Evolutionary conservation across 495 filamentous ascomycete species (phyloP).

Genomic region (Penicillium ucsense): DNA sequence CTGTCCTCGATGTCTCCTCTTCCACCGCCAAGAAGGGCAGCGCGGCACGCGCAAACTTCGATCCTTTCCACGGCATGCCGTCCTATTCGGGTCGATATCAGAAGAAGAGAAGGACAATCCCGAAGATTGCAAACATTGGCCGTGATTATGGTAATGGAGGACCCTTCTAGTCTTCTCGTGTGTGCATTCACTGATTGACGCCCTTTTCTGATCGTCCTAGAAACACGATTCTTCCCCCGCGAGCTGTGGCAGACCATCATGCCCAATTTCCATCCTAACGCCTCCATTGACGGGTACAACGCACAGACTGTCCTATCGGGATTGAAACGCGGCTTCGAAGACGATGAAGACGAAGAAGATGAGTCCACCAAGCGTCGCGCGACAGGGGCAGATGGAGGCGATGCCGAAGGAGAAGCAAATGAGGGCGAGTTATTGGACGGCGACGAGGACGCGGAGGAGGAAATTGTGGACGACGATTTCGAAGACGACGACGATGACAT

Average conservation of each 20-base stretch:
- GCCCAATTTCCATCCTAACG: constrained; percentile 33
- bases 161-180: neutral
- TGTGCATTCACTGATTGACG: constrained; percentile 2
- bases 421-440: constrained; percentile 30
- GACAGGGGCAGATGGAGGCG: constrained; percentile 27
- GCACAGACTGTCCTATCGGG: constrained; percentile 11
- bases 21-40: constrained; percentile 34
- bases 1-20: constrained; percentile 38
- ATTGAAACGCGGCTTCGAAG: constrained; percentile 36
- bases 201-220: constrained; percentile 14
- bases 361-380: constrained; percentile 16
- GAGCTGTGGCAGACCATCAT: constrained; percentile 45
- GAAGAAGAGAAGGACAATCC: constrained; percentile 42
- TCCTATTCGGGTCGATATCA: constrained; percentile 47
- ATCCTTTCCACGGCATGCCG: constrained; percentile 52
- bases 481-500: constrained; percentile 47
- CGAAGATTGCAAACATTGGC: constrained; percentile 31
- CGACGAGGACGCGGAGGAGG: constrained; percentile 41
- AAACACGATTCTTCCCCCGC: constrained; percentile 46
- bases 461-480: constrained; percentile 48
- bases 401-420: constrained; percentile 22
- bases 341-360: constrained; percentile 37
- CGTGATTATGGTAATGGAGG: constrained; percentile 35
- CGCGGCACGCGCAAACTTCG: constrained; percentile 31
- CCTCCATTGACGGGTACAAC: constrained; percentile 22